Conservation (phyloP, 2,329 filamentous ascomycete species). For the Laburnicola sp. region DNA sequence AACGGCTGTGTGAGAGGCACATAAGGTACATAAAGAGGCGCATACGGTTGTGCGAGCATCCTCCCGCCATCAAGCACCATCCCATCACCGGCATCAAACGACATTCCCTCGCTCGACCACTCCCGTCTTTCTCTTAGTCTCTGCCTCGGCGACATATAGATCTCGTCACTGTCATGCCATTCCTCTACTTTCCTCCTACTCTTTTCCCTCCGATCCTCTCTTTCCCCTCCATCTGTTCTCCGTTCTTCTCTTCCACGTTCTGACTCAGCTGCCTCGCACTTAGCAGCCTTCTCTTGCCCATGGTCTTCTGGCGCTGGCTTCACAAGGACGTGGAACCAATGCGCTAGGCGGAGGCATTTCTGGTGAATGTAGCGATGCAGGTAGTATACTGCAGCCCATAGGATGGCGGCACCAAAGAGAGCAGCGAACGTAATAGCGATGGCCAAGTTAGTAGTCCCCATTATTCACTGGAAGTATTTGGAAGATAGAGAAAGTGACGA, state of each 20-base stretch:
- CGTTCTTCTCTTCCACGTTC: slow-evolving; percentile 8
- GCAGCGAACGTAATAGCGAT: slow-evolving; percentile 24
- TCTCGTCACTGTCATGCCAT: background rate
- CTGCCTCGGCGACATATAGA: background rate
- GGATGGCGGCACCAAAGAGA: slow-evolving; percentile 24
- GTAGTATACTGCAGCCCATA: slow-evolving; percentile 25
- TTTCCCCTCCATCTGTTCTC: background rate
- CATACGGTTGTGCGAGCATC: background rate
- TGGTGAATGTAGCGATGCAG: slow-evolving; percentile 22
- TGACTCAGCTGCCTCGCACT: slow-evolving; percentile 1
- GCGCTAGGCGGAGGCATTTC: slow-evolving; percentile 20
- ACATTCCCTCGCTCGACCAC: too few relatives aligned
- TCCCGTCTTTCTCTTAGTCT: background rate
- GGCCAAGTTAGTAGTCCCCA: slow-evolving; percentile 21
- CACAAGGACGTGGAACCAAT: slow-evolving; percentile 18
- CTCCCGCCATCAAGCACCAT: too few relatives aligned
- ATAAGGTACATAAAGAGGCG: background rate
- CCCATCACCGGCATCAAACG: too few relatives aligned
- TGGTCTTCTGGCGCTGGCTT: slow-evolving; percentile 5
- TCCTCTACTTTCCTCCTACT: background rate
- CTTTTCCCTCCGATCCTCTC: background rate
- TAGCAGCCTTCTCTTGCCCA: background rate
- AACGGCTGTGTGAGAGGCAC: background rate
- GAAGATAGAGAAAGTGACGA: background rate
- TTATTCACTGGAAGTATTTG: slow-evolving; percentile 1